phyloP scores from a whole-genome alignment of 2,329 filamentous ascomycete genomes.

The Thermothelomyces thermophilus region DNA sequence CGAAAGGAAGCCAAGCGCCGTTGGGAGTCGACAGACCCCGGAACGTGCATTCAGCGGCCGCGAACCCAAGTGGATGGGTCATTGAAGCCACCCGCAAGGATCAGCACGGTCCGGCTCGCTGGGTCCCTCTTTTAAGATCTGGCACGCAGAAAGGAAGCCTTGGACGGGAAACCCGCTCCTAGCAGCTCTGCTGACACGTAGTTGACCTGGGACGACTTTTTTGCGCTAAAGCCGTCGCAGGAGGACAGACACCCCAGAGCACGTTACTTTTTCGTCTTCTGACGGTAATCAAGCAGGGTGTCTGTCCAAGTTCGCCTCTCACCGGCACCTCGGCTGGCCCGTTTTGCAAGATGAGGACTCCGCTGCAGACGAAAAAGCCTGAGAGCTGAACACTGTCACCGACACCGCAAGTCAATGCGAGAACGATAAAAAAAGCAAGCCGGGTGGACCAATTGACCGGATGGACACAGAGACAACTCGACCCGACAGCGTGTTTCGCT shows the following conservation, averaged over 20 bases:
- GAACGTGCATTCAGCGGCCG: slow-evolving; percentile 23
- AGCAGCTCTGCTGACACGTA: neutral
- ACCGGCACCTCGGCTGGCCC: no score
- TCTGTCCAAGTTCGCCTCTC: neutral
- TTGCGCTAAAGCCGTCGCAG: no score
- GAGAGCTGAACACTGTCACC: neutral
- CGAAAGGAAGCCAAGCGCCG: slow-evolving; percentile 17
- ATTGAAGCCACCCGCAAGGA: slow-evolving; percentile 25
- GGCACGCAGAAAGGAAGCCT: neutral
- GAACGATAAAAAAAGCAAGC: neutral
- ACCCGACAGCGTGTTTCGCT: slow-evolving; percentile 12
- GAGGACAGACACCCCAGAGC: no score
- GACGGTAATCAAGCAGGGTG: neutral
- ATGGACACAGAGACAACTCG: slow-evolving; percentile 5
- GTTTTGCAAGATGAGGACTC: neutral
- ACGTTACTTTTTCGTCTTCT: no score
- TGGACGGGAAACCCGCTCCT: no score
- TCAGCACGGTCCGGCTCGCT: slow-evolving; percentile 23
- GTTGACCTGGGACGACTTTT: no score
- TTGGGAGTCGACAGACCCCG: slow-evolving; percentile 18
- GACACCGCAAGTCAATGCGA: neutral
- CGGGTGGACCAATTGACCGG: slow-evolving; percentile 8
- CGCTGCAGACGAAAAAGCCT: neutral
- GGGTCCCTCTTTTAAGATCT: slow-evolving; percentile 7
- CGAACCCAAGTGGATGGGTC: slow-evolving; percentile 25